Conservation (phyloP, 495 filamentous ascomycete genomes). For the Annulohypoxylon moriforme region DNA sequence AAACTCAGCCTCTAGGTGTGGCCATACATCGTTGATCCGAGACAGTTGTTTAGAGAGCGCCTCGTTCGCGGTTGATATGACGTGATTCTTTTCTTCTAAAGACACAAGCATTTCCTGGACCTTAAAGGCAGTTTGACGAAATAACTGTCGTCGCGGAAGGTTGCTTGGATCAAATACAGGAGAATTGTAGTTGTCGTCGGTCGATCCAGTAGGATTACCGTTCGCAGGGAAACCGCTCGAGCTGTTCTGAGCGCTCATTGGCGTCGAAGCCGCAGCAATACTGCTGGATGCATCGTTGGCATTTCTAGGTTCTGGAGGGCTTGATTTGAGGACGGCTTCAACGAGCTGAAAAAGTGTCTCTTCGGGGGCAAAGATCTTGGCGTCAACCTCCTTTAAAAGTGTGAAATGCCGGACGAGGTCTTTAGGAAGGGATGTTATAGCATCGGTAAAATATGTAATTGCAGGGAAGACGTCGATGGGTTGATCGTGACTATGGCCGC, state of each 20-base stretch:
- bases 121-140: constrained; percentile 66
- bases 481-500: constrained; percentile 57
- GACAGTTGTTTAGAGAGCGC: constrained; percentile 85
- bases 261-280: constrained; percentile 53
- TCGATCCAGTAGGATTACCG: constrained; percentile 49
- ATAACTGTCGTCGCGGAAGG: constrained; percentile 71
- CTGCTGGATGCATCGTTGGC: constrained; percentile 58
- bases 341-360: constrained; percentile 77
- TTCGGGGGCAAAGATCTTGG: constrained; percentile 85
- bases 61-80: constrained; percentile 88
- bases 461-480: constrained; percentile 84
- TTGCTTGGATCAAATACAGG: constrained; percentile 61
- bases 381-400: constrained; percentile 95
- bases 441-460: constrained; percentile 92
- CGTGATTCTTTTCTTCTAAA: constrained; percentile 96
- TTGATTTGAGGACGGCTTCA: constrained; percentile 70
- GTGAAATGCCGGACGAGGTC: constrained; percentile 96
- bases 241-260: constrained; percentile 59
- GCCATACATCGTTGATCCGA: constrained; percentile 85
- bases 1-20: constrained; percentile 85
- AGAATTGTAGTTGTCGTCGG: constrained; percentile 53
- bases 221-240: constrained; percentile 51
- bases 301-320: constrained; percentile 58
- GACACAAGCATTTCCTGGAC: constrained; percentile 83
- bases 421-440: constrained; percentile 89